Conservation (phyloP, 306 rosid genomes). For the Vicia faba region DNA sequence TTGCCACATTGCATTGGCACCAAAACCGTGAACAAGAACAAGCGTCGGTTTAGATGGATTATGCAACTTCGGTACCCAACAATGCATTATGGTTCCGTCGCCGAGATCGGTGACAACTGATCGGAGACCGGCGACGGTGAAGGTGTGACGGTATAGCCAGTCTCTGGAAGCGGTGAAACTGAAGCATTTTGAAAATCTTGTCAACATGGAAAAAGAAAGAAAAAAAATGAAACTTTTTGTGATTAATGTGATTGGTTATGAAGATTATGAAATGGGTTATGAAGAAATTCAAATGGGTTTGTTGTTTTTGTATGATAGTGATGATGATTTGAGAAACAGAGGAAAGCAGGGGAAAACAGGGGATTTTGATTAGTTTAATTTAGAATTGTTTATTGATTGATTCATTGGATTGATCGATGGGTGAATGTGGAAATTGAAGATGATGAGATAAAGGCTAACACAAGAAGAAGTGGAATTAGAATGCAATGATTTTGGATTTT, state of each 20-base stretch:
- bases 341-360: neutral
- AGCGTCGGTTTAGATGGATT: conserved; percentile 49
- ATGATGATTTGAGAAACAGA: neutral
- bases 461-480: neutral
- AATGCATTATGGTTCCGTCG: conserved; percentile 69
- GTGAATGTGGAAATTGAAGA: neutral
- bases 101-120: conserved; percentile 53
- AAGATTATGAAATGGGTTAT: neutral
- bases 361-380: neutral
- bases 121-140: conserved; percentile 61
- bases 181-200: conserved; percentile 44
- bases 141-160: conserved; percentile 57
- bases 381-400: neutral
- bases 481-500: conserved; percentile 24
- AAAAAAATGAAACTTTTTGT: neutral
- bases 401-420: neutral
- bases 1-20: conserved; percentile 90
- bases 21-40: conserved; percentile 73
- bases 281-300: conserved; percentile 7
- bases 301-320: neutral
- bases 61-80: conserved; percentile 64
- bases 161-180: conserved; percentile 68
- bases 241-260: neutral
- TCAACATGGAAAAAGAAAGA: conserved; percentile 8
- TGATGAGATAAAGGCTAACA: neutral